phyloP scores from a whole-genome alignment of 495 filamentous ascomycete genomes.

The Xylaria venustula region DNA sequence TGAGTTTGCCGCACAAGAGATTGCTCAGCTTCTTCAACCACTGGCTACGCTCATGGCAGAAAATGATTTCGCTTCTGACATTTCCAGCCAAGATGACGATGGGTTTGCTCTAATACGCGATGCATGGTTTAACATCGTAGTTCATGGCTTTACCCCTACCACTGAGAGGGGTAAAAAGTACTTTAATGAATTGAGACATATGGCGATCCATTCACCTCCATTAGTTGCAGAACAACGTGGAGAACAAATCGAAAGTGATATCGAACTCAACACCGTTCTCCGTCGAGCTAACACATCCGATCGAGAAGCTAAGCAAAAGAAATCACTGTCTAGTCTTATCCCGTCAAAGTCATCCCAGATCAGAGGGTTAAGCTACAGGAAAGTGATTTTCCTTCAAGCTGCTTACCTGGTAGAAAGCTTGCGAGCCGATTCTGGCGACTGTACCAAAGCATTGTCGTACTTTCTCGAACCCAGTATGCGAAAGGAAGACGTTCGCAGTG shows the following conservation, averaged over 20 bases:
- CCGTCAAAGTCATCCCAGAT: conserved; percentile 75
- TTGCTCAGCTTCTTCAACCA: conserved; percentile 77
- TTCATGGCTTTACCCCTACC: conserved; percentile 81
- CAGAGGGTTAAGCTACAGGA: conserved; percentile 74
- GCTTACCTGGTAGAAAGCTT: conserved; percentile 82
- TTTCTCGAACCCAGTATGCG: conserved; percentile 88
- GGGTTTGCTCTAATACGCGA: conserved; percentile 72
- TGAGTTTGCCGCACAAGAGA: conserved; percentile 77
- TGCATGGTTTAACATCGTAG: conserved; percentile 95
- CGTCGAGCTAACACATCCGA: conserved; percentile 77
- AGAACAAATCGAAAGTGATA: conserved; percentile 87
- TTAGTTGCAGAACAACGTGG: conserved; percentile 80
- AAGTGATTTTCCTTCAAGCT: conserved; percentile 87
- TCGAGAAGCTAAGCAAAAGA: conserved; percentile 76
- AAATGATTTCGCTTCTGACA: conserved; percentile 44
- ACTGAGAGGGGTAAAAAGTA: conserved; percentile 67
- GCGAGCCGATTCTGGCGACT: conserved; percentile 78
- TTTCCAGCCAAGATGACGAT: conserved; percentile 55
- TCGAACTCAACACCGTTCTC: conserved; percentile 90
- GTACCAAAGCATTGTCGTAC: conserved; percentile 82
- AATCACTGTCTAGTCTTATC: conserved; percentile 65
- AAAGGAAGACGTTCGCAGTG: conserved; percentile 71
- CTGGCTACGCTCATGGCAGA: conserved; percentile 71
- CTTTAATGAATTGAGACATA: conserved; percentile 67
- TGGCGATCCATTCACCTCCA: conserved; percentile 83